phyloP scores from a whole-genome alignment of 352 stramenopile species.

The Aphanomyces stellatus region DNA sequence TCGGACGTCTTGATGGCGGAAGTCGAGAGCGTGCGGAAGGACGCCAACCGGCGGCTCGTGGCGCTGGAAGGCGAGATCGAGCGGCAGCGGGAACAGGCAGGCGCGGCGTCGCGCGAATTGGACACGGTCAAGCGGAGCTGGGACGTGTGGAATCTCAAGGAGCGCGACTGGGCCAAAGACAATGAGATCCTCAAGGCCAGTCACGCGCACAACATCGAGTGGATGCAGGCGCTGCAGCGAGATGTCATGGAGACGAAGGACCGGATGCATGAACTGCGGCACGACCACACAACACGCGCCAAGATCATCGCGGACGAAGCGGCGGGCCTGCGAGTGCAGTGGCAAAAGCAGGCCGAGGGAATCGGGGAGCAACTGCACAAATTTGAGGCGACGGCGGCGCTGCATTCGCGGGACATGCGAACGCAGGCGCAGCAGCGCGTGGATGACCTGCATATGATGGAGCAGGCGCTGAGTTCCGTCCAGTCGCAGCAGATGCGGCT shows the following conservation, averaged over 20 bases:
- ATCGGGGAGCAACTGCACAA: slow-evolving; percentile 49
- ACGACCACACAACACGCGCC: slow-evolving; percentile 41
- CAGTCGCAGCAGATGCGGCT: slow-evolving; percentile 58
- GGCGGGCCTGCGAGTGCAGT: slow-evolving; percentile 54
- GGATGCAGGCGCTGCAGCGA: slow-evolving; percentile 79
- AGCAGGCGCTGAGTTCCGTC: slow-evolving; percentile 54
- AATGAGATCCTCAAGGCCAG: slow-evolving; percentile 78
- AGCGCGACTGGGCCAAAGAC: slow-evolving; percentile 79
- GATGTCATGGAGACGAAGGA: slow-evolving; percentile 77
- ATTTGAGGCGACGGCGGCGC: slow-evolving; percentile 36
- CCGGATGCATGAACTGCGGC: slow-evolving; percentile 54
- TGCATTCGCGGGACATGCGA: slow-evolving; percentile 34
- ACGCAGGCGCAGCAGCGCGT: slow-evolving; percentile 43
- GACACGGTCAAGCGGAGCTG: slow-evolving; percentile 64
- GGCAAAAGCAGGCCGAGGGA: slow-evolving; percentile 61
- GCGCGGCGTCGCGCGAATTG: slow-evolving; percentile 52
- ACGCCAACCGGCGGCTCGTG: slow-evolving; percentile 47
- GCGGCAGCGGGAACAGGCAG: slow-evolving; percentile 48
- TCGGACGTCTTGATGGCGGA: slow-evolving; percentile 72
- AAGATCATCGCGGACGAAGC: slow-evolving; percentile 53
- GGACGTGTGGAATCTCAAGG: slow-evolving; percentile 71
- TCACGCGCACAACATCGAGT: slow-evolving; percentile 76
- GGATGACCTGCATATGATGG: slow-evolving; percentile 67
- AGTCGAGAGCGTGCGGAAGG: slow-evolving; percentile 55
- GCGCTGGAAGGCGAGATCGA: slow-evolving; percentile 53